A percentile compares a stretch with the other conserved stretches of the same genome.
phyloP scores from a whole-genome alignment of 441 rosid genomes.

The Biscutella laevigata region DNA sequence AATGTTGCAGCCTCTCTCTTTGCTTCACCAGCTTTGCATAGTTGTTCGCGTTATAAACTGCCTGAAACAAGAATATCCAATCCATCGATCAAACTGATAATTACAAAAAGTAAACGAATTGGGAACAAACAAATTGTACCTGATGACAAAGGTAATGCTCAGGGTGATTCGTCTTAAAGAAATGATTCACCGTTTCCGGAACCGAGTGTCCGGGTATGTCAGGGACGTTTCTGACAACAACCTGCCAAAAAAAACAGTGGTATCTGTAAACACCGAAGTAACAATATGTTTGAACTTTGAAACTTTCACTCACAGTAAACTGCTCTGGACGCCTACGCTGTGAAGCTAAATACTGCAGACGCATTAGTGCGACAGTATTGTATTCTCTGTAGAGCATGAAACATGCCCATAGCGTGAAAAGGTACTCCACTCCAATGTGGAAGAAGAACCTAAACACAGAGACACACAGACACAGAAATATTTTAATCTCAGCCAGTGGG shows the following conservation, averaged over 20 bases:
- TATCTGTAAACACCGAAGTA: neutral
- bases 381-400: slow-evolving; percentile 90
- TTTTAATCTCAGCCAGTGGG: neutral
- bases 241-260: slow-evolving; percentile 37
- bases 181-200: slow-evolving; percentile 61
- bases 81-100: slow-evolving; percentile 1
- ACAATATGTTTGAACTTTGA: neutral
- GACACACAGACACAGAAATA: neutral
- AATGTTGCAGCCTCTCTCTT: slow-evolving; percentile 70
- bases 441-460: slow-evolving; percentile 59
- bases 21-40: slow-evolving; percentile 60
- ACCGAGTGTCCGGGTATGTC: slow-evolving; percentile 43
- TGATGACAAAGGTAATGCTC: slow-evolving; percentile 86
- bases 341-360: slow-evolving; percentile 75
- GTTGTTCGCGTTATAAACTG: slow-evolving; percentile 75
- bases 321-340: slow-evolving; percentile 76
- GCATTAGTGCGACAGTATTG: slow-evolving; percentile 63
- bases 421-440: slow-evolving; percentile 77
- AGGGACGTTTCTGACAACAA: slow-evolving; percentile 81
- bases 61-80: slow-evolving; percentile 35
- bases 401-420: slow-evolving; percentile 81
- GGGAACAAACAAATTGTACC: slow-evolving; percentile 27
- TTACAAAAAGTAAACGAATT: neutral
- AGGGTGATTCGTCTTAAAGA: slow-evolving; percentile 80
- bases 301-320: slow-evolving; percentile 67